Base-by-base conservation (phyloP, 768 basidiomycete species). In the Tulasnella sp. region DNA sequence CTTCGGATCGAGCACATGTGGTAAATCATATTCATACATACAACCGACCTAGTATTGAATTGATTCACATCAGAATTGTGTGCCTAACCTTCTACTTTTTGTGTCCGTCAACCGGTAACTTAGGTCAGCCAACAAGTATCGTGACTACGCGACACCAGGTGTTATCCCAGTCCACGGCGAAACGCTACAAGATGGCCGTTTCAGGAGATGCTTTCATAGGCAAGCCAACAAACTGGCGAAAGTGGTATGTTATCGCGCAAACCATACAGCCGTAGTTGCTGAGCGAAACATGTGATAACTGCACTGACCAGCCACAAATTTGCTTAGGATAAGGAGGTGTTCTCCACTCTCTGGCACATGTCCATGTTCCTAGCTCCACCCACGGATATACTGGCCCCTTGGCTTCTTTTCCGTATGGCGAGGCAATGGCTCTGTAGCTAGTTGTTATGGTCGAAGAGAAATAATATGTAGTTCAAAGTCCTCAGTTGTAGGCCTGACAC, bases 371-470 rank as follows among this genome's bases (percentile, higher is more conserved):
- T 59, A 1, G 22, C 46, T 11, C 57, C 57, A 10, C 44, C 29
- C 12, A 59, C 57, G 34, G 57, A 59, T 41, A 10, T 59, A 12
- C 49, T 59, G 15, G 27, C 57, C 2, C 57, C 57, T 15, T 59
- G 48, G 46, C 29, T 59, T 11, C 1, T 50, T 4, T 22, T 48
- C 1, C 49, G 41, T 10, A 46, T 59, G n/a, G 27, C 41, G 27
- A 49, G 61, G 22, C 29, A 55, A 11, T 43, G 42, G 7, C 9
- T 55, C 5, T 9, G 42, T 17, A 43, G 54, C 30, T 53, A 41
- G 51, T 50, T n/a, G n/a, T n/a, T n/a, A n/a, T n/a, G n/a, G n/a
- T n/a, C n/a, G n/a, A n/a, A n/a, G n/a, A n/a, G n/a, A n/a, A n/a
- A n/a, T n/a, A n/a, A n/a, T n/a, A n/a, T n/a, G n/a, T n/a, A n/a